Base-by-base conservation (phyloP, 192 early-diverging fungal species). In the Dispira simplex region DNA sequence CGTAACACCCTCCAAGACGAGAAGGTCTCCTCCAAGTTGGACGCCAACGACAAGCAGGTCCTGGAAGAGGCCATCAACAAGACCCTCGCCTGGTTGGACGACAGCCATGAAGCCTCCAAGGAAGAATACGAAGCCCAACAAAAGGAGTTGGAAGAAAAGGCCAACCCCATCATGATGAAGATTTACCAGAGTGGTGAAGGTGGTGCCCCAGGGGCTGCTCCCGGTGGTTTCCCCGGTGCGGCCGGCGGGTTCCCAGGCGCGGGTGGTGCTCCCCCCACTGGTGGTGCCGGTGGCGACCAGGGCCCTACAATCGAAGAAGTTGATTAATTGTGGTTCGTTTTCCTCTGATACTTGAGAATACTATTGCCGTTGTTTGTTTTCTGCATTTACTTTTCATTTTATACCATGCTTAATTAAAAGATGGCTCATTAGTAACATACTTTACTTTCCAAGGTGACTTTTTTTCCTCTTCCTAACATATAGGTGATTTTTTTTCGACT, bases 101-200 rank as follows among this genome's bases (percentile, higher is more conserved):
- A 78, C 64, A 90, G 87, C 73, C 86, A 90, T 69, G 96, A 97
- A 80, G 96, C 89, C 57, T 84, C 88, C 71, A 99, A 93, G 83
- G 94, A 97, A 77, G 96, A 99, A 83, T 97, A 89, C 74, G 93
- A 97, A 78, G 68, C 79, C 71, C 83, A 83, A 73, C 90, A 93
- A 80, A 97, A 96, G 87, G 86, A 92, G 68, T 83, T 99, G 58
- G 92, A 97, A 80, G 81, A 81, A 69, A 67, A 89, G 64, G 91
- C 92, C 69, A 93, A 95, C 85, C 93, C 94, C 68, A 96, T 99
- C 84, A 97, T 97, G 90, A 86, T 78, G 73, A 92, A 89, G 79
- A 72, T 98, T 73, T 97, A 98, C 81, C 82, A 86, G 73, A 79
- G 71, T 64, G 83, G 73, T 51, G 90, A 83, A 60, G 91, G 79